Evolutionary conservation across 2,329 filamentous ascomycete genomes (phyloP).

Genomic region (Corynespora cassiicola): DNA sequence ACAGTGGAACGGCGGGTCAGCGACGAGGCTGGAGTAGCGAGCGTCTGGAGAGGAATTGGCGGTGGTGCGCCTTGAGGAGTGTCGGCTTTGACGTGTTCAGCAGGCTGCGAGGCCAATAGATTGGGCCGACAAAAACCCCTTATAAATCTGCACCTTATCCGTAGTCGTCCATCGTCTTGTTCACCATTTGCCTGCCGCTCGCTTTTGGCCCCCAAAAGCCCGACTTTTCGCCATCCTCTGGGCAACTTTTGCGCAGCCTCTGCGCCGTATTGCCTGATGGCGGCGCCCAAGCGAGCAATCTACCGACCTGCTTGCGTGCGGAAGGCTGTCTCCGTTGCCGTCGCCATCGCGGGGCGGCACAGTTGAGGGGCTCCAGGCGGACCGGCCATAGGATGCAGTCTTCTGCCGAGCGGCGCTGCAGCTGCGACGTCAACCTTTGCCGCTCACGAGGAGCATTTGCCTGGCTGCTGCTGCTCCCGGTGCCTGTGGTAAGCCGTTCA

Average conservation of each 20-base stretch:
- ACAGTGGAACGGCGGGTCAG: slow-evolving; percentile 17
- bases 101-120: slow-evolving; percentile 41
- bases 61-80: slow-evolving; percentile 27
- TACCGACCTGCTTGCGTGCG: too few relatives aligned
- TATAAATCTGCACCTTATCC: slow-evolving; percentile 41
- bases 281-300: slow-evolving; percentile 10
- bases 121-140: slow-evolving; percentile 38
- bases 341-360: too few relatives aligned
- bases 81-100: slow-evolving; percentile 44
- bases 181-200: slow-evolving; percentile 19
- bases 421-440: slow-evolving; percentile 13
- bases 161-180: slow-evolving; percentile 33
- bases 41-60: slow-evolving; percentile 32
- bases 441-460: slow-evolving; percentile 17
- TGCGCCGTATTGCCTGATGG: too few relatives aligned
- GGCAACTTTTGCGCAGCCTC: slow-evolving; percentile 16
- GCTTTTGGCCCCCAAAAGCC: slow-evolving; percentile 38
- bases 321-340: too few relatives aligned
- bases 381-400: too few relatives aligned
- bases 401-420: slow-evolving; percentile 21
- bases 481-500: too few relatives aligned
- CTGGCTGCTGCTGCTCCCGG: too few relatives aligned
- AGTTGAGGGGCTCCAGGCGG: too few relatives aligned
- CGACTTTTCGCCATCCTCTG: slow-evolving; percentile 16
- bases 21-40: slow-evolving; percentile 35